These are phyloP conservation scores for Penicillium steckii DNA, from an alignment of 495 filamentous ascomycete genomes.

Conservation along the genomic window DNA sequence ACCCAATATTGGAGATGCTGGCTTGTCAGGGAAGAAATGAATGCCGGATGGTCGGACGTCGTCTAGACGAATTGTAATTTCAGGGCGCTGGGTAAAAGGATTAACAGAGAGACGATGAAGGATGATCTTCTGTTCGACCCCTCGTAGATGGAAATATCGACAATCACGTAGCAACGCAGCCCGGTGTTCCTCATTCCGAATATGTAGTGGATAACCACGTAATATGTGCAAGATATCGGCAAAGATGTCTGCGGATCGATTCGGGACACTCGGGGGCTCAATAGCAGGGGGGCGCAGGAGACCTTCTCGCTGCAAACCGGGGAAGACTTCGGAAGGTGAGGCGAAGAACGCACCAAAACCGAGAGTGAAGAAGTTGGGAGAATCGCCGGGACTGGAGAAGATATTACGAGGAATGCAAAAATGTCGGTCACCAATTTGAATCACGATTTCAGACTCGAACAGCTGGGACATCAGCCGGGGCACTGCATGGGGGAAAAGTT, in stretches of 20 bases:
- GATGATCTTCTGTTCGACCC: conserved; percentile 84
- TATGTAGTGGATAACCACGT: conserved; percentile 81
- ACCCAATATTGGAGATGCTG: conserved; percentile 31
- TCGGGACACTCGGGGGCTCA: conserved; percentile 75
- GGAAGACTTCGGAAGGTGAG: conserved; percentile 76
- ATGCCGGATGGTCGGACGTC: conserved; percentile 86
- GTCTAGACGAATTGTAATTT: conserved; percentile 80
- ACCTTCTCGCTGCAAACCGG: conserved; percentile 73
- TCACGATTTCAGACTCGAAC: conserved; percentile 91
- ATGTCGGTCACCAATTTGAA: conserved; percentile 77
- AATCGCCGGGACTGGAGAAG: conserved; percentile 81
- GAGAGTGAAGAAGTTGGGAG: conserved; percentile 93
- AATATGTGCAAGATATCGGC: conserved; percentile 80
- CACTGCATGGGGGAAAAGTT: conserved; percentile 53
- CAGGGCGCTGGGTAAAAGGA: conserved; percentile 58
- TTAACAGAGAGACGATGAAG: conserved; percentile 78
- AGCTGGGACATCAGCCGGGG: conserved; percentile 89
- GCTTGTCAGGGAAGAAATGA: conserved; percentile 53
- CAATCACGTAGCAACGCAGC: conserved; percentile 79
- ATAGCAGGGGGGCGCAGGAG: conserved; percentile 92
- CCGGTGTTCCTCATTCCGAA: conserved; percentile 76
- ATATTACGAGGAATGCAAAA: conserved; percentile 91
- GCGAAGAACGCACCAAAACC: conserved; percentile 90
- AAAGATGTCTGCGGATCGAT: conserved; percentile 77
- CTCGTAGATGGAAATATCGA: conserved; percentile 89